These are phyloP conservation scores for Acacia crassicarpa DNA, from an alignment of 306 rosid species.

Conservation along the genomic window DNA sequence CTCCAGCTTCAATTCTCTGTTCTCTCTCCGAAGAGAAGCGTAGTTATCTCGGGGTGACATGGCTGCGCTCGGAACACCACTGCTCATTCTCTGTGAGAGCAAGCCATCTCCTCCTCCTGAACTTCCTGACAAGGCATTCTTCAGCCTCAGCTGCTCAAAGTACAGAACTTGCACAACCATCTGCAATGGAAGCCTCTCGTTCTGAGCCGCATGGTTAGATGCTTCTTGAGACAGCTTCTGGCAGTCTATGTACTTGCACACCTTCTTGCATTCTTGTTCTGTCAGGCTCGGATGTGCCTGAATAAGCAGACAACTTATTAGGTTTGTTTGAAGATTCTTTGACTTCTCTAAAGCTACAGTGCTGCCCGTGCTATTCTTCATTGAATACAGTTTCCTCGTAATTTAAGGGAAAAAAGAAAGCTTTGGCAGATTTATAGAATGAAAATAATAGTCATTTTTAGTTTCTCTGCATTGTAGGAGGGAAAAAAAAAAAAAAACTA, in stretches of 20 bases:
- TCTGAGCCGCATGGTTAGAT: constrained; percentile 85
- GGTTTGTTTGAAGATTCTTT: not conserved
- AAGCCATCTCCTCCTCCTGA: constrained; percentile 65
- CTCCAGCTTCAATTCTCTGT: constrained; percentile 84
- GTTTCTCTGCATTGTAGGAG: not conserved
- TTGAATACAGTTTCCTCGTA: not conserved
- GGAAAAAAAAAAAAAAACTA: not conserved
- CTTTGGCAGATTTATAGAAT: not conserved
- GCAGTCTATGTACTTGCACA: constrained; percentile 78
- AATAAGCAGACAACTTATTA: not conserved
- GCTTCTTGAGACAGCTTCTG: constrained; percentile 94
- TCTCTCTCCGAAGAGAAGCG: constrained; percentile 83
- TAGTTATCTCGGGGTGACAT: constrained; percentile 90
- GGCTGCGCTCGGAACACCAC: constrained; percentile 86
- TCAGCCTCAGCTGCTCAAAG: constrained; percentile 81
- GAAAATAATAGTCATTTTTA: not conserved
- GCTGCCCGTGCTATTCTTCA: not conserved
- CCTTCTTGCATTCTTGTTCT: constrained; percentile 72
- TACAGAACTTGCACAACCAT: constrained; percentile 80
- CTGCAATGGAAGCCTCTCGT: constrained; percentile 75
- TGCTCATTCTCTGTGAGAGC: constrained; percentile 68
- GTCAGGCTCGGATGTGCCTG: constrained; percentile 74
- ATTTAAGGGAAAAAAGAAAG: not conserved
- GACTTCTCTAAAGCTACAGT: not conserved
- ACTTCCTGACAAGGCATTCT: constrained; percentile 65